Percentiles rank a stretch among this genome's conserved stretches.
Evolutionary conservation across 164 flowering plant genomes (phyloP).

Genomic region (Berberis thunbergii): DNA sequence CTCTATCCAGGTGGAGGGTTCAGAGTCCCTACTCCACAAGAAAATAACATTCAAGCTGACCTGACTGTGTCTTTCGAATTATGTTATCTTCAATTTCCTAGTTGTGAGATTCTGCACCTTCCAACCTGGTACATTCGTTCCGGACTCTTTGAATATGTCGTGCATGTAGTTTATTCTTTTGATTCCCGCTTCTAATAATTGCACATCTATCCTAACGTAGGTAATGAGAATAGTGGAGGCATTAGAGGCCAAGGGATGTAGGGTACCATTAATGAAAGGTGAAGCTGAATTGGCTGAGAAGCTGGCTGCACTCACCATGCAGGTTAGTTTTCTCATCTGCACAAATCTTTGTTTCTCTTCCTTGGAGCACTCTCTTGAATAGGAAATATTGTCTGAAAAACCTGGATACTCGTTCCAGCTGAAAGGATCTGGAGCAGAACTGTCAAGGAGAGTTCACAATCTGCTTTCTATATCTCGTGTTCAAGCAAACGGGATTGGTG

Average conservation of each 20-base stretch:
- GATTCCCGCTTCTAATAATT: no score
- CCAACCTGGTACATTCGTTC: no score
- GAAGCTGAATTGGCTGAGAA: slow-evolving; percentile 95
- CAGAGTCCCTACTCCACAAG: no score
- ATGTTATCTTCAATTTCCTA: no score
- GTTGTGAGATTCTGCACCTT: no score
- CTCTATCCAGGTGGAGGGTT: no score
- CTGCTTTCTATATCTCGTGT: slow-evolving; percentile 64
- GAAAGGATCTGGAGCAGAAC: slow-evolving; percentile 94
- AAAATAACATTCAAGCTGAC: no score
- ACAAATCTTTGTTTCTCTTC: background rate
- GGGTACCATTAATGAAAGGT: slow-evolving; percentile 75
- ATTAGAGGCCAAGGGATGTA: slow-evolving; percentile 77
- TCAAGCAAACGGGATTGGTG: slow-evolving; percentile 57
- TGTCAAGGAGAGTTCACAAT: slow-evolving; percentile 86
- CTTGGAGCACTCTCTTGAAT: background rate
- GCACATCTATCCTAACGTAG: slow-evolving; percentile 18
- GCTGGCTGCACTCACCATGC: slow-evolving; percentile 67
- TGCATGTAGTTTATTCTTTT: no score
- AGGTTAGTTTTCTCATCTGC: slow-evolving; percentile 44
- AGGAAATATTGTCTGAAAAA: slow-evolving; percentile 11
- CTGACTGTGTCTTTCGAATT: no score
- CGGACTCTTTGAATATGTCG: no score
- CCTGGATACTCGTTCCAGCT: slow-evolving; percentile 31
- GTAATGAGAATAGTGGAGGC: slow-evolving; percentile 92